Conservation (phyloP, 1,139 yeast species). For the Keqinozyma sinolaborantium region DNA sequence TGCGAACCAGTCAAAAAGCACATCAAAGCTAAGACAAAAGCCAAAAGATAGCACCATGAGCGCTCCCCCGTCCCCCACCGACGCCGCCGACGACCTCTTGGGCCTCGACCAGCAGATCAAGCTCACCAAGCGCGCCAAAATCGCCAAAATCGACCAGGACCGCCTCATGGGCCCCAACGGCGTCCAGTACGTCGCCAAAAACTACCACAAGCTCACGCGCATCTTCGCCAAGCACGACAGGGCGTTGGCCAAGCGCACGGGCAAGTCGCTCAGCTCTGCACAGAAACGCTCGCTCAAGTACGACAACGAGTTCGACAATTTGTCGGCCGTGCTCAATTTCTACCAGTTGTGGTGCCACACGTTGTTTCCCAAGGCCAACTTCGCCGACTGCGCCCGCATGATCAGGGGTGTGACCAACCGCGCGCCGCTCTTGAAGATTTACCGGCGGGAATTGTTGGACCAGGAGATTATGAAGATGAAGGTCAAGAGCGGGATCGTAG, state of each 20-base stretch:
- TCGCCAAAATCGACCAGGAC: conserved; percentile 48
- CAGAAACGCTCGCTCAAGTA: conserved; percentile 19
- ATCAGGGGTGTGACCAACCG: conserved; percentile 30
- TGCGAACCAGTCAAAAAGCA: too few species aligned
- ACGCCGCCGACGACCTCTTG: conserved; percentile 23
- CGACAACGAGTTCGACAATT: conserved; percentile 40
- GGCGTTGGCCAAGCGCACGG: conserved; percentile 5
- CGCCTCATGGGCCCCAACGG: conserved; percentile 47
- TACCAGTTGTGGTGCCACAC: conserved; percentile 88
- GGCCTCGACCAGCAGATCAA: conserved; percentile 42
- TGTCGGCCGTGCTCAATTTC: conserved; percentile 50
- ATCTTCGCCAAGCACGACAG: conserved; percentile 27
- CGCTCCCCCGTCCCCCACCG: conserved; percentile 1
- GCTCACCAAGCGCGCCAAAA: conserved; percentile 25
- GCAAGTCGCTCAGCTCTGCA: conserved; percentile 3
- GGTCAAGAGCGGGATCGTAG: conserved; percentile 30
- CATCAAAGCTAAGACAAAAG: too few species aligned
- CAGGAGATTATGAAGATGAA: conserved; percentile 31
- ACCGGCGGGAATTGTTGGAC: conserved; percentile 35
- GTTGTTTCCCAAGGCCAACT: conserved; percentile 73
- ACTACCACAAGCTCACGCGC: conserved; percentile 30
- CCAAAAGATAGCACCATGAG: too few species aligned
- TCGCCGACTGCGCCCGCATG: conserved; percentile 52
- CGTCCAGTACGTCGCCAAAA: conserved; percentile 40
- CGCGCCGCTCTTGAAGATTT: conserved; percentile 29